Evolutionary conservation across 225 moss, liverwort and hornwort species (phyloP).

Genomic region (Pseudoscleropodium purum): DNA sequence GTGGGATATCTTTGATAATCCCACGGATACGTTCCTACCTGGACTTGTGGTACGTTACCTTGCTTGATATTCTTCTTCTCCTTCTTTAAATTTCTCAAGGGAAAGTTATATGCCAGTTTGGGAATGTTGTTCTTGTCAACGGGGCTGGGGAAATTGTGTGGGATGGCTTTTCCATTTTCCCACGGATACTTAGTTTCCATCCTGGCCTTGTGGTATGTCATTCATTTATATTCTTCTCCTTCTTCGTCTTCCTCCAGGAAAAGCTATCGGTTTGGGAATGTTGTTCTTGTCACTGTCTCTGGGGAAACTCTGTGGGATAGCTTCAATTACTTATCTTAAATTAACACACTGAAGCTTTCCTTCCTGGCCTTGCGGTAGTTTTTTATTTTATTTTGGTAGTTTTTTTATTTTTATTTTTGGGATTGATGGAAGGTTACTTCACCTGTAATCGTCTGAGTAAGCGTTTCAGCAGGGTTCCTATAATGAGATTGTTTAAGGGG

Average conservation of each 20-base stretch:
- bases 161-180: background rate
- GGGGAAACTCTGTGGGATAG: background rate
- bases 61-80: no score
- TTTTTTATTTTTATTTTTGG: background rate
- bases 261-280: background rate
- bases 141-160: background rate
- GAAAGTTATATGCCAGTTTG: no score
- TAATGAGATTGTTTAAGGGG: background rate
- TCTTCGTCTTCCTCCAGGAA: background rate
- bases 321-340: background rate
- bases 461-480: background rate
- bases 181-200: background rate
- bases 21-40: slow-evolving; percentile 27
- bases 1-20: slow-evolving; percentile 32
- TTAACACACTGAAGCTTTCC: no score
- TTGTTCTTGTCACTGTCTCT: background rate
- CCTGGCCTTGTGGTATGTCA: background rate
- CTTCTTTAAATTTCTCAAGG: background rate
- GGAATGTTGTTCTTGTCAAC: background rate
- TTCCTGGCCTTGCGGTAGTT: no score
- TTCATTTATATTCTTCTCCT: background rate
- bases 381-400: no score
- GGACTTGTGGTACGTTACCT: slow-evolving; percentile 5
- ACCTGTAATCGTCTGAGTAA: background rate
- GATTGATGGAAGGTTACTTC: background rate